These are phyloP conservation scores for Candida piceae DNA, from an alignment of 805 yeast genomes.

Conservation along the genomic window DNA sequence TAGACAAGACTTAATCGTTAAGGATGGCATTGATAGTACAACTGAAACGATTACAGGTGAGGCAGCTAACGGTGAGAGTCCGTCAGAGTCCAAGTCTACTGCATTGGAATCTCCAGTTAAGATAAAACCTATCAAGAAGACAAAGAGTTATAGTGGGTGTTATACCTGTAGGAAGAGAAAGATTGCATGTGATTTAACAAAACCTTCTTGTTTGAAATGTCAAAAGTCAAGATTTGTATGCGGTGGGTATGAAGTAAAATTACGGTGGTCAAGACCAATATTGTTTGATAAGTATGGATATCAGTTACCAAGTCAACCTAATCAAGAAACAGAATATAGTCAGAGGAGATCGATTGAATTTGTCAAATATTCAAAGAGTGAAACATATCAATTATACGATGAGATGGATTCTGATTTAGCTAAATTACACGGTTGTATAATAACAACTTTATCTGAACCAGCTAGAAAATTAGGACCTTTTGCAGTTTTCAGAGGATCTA, in stretches of 20 bases:
- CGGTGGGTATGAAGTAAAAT: slow-evolving; percentile 77
- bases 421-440: slow-evolving; percentile 43
- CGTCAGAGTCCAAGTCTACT: too few relatives aligned
- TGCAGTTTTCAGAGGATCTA: slow-evolving; percentile 64
- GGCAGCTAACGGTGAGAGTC: too few relatives aligned
- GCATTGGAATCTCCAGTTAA: too few relatives aligned
- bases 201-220: slow-evolving; percentile 72
- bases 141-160: slow-evolving; percentile 82
- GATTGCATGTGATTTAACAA: slow-evolving; percentile 70
- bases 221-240: slow-evolving; percentile 61
- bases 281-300: slow-evolving; percentile 43
- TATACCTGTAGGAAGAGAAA: slow-evolving; percentile 81
- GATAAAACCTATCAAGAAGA: too few relatives aligned
- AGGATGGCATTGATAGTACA: too few relatives aligned
- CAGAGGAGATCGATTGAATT: slow-evolving; percentile 70
- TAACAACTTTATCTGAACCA: slow-evolving; percentile 32
- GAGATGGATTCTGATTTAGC: slow-evolving; percentile 74
- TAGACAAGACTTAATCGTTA: too few relatives aligned
- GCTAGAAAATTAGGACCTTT: slow-evolving; percentile 58
- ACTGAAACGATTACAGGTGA: too few relatives aligned
- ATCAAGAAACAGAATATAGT: slow-evolving; percentile 44
- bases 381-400: slow-evolving; percentile 63
- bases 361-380: slow-evolving; percentile 61
- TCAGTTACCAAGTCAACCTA: slow-evolving; percentile 30
- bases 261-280: slow-evolving; percentile 69